A percentile compares a stretch with the other conserved stretches of the same genome.
phyloP scores from a whole-genome alignment of 768 basidiomycete genomes.

The Boletales sp. region DNA sequence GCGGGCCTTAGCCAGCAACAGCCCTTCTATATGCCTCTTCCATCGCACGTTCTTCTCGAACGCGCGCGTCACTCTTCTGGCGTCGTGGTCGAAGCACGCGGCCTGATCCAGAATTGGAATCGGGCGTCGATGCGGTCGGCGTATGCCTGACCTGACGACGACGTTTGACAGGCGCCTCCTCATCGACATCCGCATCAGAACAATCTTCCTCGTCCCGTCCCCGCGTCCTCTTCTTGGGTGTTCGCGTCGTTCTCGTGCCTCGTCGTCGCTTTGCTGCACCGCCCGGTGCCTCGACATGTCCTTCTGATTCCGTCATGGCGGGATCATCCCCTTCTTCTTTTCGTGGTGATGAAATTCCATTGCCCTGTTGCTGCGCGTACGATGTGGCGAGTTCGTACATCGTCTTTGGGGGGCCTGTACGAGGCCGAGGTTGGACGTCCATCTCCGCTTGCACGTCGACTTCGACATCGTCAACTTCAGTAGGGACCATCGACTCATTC shows the following conservation, averaged over 20 bases:
- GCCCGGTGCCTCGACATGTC: constrained; percentile 6
- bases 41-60: constrained; percentile 45
- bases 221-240: constrained; percentile 25
- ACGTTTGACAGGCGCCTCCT: constrained; percentile 31
- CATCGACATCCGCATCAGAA: constrained; percentile 22
- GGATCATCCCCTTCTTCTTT: constrained; percentile 4
- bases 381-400: constrained; percentile 62
- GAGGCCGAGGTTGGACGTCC: constrained; percentile 11
- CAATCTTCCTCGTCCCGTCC: constrained; percentile 21
- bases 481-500: constrained; percentile 3
- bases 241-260: constrained; percentile 8
- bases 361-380: constrained; percentile 8
- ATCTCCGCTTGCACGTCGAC: constrained; percentile 9
- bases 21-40: constrained; percentile 52
- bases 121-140: constrained; percentile 1
- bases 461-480: constrained; percentile 7
- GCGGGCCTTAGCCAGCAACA: constrained; percentile 33
- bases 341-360: constrained; percentile 23
- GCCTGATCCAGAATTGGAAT: constrained; percentile 28
- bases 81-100: constrained; percentile 59
- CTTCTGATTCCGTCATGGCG: neutral
- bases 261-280: constrained; percentile 3
- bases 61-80: constrained; percentile 48
- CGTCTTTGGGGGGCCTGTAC: constrained; percentile 44
- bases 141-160: constrained; percentile 14